These are phyloP conservation scores for Gonapodya prolifera DNA, from an alignment of 192 early-diverging fungal genomes.

Conservation along the genomic window DNA sequence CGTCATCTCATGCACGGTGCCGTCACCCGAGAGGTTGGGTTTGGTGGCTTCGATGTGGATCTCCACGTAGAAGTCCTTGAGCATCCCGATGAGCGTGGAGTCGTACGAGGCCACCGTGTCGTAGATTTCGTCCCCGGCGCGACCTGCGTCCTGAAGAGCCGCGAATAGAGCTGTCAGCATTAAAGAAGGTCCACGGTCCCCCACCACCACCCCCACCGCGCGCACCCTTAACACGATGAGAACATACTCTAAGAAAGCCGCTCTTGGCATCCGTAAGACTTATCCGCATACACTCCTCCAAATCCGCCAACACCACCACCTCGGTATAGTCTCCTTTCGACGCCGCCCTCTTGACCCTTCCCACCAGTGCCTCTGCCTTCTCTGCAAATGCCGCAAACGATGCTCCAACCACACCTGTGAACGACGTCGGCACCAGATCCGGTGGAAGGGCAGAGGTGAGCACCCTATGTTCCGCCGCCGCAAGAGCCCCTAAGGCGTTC, in stretches of 20 bases:
- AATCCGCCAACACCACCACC: slow-evolving; percentile 55
- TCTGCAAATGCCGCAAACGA: slow-evolving; percentile 30
- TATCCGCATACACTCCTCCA: slow-evolving; percentile 32
- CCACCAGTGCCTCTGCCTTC: slow-evolving; percentile 37
- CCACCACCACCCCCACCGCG: too few relatives aligned
- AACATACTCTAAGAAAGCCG: slow-evolving; percentile 21
- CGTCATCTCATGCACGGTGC: slow-evolving; percentile 72
- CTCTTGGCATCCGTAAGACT: slow-evolving; percentile 26
- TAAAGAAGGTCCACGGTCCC: too few relatives aligned
- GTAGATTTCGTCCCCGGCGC: not conserved
- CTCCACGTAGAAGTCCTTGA: not conserved
- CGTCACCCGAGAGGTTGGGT: slow-evolving; percentile 52
- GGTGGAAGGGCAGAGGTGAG: not conserved
- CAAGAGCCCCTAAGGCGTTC: not conserved
- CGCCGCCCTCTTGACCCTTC: slow-evolving; percentile 30
- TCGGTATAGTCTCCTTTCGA: slow-evolving; percentile 34
- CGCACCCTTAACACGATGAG: not conserved
- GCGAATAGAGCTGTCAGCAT: too few relatives aligned
- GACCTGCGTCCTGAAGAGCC: too few relatives aligned
- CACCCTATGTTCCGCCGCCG: too few relatives aligned
- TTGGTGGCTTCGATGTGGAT: not conserved
- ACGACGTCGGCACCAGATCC: not conserved
- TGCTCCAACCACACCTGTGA: not conserved
- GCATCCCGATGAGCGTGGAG: not conserved
- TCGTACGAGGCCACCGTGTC: not conserved